These are phyloP conservation scores for Amylostereum areolatum DNA, from an alignment of 1,284 basidiomycete genomes.

Conservation along the genomic window DNA sequence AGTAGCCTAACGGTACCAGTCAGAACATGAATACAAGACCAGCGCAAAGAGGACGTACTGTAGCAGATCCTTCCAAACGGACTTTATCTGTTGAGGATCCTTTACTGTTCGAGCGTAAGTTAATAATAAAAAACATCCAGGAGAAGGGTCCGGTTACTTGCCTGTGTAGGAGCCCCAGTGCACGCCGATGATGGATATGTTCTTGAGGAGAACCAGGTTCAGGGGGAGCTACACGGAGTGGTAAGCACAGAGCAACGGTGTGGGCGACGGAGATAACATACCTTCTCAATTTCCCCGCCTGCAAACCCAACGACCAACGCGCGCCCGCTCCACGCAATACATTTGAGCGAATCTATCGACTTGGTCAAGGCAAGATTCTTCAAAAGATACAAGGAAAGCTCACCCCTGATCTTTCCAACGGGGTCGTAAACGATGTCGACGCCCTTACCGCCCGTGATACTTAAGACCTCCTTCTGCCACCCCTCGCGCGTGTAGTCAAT, in stretches of 20 bases:
- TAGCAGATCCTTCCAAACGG: slow-evolving; percentile 75
- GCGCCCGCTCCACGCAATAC: slow-evolving; percentile 92
- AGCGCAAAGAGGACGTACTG: slow-evolving; percentile 34
- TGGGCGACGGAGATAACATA: slow-evolving; percentile 22
- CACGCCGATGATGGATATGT: slow-evolving; percentile 75
- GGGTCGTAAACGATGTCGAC: slow-evolving; percentile 90
- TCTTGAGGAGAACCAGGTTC: slow-evolving; percentile 86
- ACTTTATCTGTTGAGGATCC: slow-evolving; percentile 58
- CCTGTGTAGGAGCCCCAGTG: slow-evolving; percentile 82
- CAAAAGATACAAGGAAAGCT: background rate
- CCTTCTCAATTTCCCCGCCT: slow-evolving; percentile 85
- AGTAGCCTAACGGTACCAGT: slow-evolving; percentile 47
- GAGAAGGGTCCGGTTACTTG: slow-evolving; percentile 27
- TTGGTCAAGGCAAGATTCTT: slow-evolving; percentile 3
- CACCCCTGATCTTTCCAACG: slow-evolving; percentile 73
- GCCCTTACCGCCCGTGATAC: slow-evolving; percentile 74
- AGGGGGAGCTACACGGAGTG: slow-evolving; percentile 59
- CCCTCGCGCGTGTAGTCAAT: slow-evolving; percentile 61
- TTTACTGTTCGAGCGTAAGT: slow-evolving; percentile 38
- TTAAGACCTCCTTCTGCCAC: slow-evolving; percentile 74
- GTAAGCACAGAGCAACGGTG: background rate
- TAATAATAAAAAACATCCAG: background rate
- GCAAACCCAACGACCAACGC: slow-evolving; percentile 91
- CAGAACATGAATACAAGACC: background rate
- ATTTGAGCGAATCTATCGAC: slow-evolving; percentile 70